Conservation (phyloP, 1,284 basidiomycete species). For the Chondrostereum purpureum region DNA sequence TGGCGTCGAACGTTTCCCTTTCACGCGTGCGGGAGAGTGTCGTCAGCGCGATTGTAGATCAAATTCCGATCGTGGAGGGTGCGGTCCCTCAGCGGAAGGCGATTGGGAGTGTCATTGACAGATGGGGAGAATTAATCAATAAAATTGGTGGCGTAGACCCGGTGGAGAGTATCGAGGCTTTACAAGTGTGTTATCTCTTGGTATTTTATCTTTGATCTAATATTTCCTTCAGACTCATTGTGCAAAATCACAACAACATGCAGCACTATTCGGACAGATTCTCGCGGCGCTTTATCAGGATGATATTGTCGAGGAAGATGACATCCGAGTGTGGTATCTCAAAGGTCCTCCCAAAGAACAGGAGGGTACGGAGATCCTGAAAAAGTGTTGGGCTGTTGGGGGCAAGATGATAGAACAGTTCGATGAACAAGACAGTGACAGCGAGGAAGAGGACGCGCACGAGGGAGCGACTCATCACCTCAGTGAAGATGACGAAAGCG, state of each 20-base stretch:
- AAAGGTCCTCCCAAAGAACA: conserved; percentile 44
- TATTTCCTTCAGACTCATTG: conserved; percentile 47
- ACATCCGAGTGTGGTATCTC: conserved; percentile 67
- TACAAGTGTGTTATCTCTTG: conserved; percentile 49
- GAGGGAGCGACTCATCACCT: conserved; percentile 19
- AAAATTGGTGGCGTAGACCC: conserved; percentile 71
- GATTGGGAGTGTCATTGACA: conserved; percentile 48
- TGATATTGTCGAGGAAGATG: conserved; percentile 74
- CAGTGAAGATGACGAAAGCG: conserved; percentile 26
- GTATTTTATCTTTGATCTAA: conserved; percentile 7
- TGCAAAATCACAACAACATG: conserved; percentile 45
- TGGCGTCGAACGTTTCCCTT: conserved; percentile 87
- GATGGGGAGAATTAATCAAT: conserved; percentile 72
- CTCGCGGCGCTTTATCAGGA: conserved; percentile 70
- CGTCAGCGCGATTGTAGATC: conserved; percentile 65
- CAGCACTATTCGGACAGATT: conserved; percentile 68
- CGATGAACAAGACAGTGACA: conserved; percentile 64
- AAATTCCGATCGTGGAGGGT: conserved; percentile 51
- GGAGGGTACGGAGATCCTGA: conserved; percentile 43
- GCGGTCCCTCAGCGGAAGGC: conserved; percentile 53
- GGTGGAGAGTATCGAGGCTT: conserved; percentile 61
- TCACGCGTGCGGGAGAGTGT: conserved; percentile 75
- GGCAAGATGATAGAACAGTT: conserved; percentile 71
- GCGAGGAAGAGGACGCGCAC: conserved; percentile 28
- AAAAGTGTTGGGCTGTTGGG: conserved; percentile 68